These are phyloP conservation scores for Xerocomellus amylosporus DNA, from an alignment of 768 basidiomycete species.

Conservation along the genomic window DNA sequence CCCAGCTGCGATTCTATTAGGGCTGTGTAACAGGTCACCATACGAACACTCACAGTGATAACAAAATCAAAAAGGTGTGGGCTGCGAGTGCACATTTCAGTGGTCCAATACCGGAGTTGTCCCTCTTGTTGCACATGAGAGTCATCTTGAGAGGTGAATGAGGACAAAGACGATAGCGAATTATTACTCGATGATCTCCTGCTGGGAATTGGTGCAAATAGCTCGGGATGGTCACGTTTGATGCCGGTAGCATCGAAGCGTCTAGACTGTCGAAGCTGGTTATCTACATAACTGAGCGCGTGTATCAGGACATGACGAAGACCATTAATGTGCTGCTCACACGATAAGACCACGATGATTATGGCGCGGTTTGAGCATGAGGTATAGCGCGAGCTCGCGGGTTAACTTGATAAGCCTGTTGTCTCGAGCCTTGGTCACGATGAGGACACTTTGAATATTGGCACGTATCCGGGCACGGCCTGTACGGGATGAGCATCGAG, in stretches of 20 bases:
- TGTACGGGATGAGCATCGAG: conserved; percentile 33
- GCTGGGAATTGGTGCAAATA: conserved; percentile 77
- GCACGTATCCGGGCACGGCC: conserved; percentile 90
- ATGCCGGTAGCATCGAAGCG: conserved; percentile 95
- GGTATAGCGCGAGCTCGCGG: conserved; percentile 87
- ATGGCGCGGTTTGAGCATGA: conserved; percentile 82
- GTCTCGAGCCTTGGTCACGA: conserved; percentile 97
- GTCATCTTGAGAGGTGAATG: conserved; percentile 42
- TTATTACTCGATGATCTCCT: conserved; percentile 69
- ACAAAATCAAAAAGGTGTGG: conserved; percentile 98
- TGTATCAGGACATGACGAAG: conserved; percentile 13
- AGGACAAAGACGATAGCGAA: conserved; percentile 55
- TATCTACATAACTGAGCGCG: conserved; percentile 80
- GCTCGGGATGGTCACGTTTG: conserved; percentile 77
- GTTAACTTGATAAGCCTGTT: conserved; percentile 95
- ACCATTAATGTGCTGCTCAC: conserved; percentile 43
- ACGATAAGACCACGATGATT: conserved; percentile 80
- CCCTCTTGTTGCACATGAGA: conserved; percentile 60
- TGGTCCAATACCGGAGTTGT: conserved; percentile 96
- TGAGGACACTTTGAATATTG: conserved; percentile 88
- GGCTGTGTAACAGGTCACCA: neutral
- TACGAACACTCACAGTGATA: conserved; percentile 68
- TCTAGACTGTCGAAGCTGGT: conserved; percentile 82
- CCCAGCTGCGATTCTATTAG: conserved; percentile 63
- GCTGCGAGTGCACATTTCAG: conserved; percentile 87